Conservation (phyloP, 148 eudicot species). For the Fagopyrum homotropicum region DNA sequence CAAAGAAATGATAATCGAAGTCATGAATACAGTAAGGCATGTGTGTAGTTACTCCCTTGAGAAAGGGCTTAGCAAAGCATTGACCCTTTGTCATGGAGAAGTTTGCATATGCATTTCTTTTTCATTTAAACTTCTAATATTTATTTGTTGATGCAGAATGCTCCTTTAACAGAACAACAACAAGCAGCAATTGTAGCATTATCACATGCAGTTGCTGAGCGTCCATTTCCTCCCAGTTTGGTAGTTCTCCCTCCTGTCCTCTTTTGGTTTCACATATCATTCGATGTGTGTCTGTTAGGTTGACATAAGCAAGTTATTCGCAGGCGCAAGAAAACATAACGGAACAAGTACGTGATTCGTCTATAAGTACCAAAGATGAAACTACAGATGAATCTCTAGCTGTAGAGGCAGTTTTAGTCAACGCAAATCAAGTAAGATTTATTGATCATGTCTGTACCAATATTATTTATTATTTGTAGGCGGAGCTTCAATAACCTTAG, state of each 20-base stretch:
- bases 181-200: conserved; percentile 82
- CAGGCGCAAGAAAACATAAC: conserved; percentile 45
- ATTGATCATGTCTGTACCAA: neutral
- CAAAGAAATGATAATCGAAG: neutral
- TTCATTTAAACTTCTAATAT: neutral
- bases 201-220: conserved; percentile 88
- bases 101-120: neutral
- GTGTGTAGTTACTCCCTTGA: neutral
- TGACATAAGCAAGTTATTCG: neutral
- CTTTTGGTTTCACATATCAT: neutral
- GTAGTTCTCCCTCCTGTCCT: conserved; percentile 21
- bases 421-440: conserved; percentile 68
- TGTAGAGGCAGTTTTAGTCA: conserved; percentile 72
- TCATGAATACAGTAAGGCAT: neutral
- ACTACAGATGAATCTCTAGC: conserved; percentile 54
- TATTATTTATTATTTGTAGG: neutral
- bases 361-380: conserved; percentile 48
- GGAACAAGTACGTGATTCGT: conserved; percentile 46
- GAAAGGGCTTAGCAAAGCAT: neutral
- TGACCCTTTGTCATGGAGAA: neutral
- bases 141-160: conserved; percentile 39
- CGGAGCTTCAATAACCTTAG: neutral
- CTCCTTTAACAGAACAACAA: conserved; percentile 91
- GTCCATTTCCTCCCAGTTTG: conserved; percentile 79
- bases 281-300: neutral